phyloP scores from a whole-genome alignment of 805 yeast genomes.

The Cyberlindnera mrakii region DNA sequence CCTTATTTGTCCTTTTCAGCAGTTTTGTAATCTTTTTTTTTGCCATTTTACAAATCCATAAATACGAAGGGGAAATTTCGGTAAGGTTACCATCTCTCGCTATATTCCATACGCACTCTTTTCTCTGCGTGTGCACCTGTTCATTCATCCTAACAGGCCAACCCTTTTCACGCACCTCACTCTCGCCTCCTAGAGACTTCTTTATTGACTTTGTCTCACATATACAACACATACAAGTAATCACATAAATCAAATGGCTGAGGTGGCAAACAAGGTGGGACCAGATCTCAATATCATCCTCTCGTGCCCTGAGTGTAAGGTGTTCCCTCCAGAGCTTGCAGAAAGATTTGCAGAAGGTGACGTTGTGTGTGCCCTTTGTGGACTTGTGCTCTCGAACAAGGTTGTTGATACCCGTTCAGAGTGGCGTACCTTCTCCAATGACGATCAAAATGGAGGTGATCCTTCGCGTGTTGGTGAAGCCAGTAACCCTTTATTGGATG shows the following conservation, averaged over 20 bases:
- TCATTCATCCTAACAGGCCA: neutral
- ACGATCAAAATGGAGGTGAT: constrained; percentile 96
- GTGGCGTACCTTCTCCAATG: constrained; percentile 98
- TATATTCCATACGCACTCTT: neutral
- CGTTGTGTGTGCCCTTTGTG: constrained; percentile 97
- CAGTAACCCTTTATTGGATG: constrained; percentile 83
- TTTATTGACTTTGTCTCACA: neutral
- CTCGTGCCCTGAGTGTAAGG: constrained; percentile 94
- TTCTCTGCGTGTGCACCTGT: neutral
- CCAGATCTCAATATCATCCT: constrained; percentile 84
- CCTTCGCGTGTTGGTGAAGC: constrained; percentile 99
- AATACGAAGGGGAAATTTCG: neutral
- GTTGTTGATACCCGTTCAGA: constrained; percentile 94
- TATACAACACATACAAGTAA: neutral
- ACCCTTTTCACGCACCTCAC: neutral
- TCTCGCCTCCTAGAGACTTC: neutral
- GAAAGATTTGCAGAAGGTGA: constrained; percentile 97
- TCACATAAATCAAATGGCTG: constrained; percentile 1
- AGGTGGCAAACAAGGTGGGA: constrained; percentile 35
- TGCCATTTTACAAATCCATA: neutral
- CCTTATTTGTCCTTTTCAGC: neutral
- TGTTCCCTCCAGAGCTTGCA: constrained; percentile 89
- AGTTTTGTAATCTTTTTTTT: too few relatives aligned
- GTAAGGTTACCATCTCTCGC: neutral
- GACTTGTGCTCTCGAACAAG: constrained; percentile 84